Base-by-base conservation (phyloP, 2,329 filamentous ascomycete species). In the Penicillium aurantiogriseum region DNA sequence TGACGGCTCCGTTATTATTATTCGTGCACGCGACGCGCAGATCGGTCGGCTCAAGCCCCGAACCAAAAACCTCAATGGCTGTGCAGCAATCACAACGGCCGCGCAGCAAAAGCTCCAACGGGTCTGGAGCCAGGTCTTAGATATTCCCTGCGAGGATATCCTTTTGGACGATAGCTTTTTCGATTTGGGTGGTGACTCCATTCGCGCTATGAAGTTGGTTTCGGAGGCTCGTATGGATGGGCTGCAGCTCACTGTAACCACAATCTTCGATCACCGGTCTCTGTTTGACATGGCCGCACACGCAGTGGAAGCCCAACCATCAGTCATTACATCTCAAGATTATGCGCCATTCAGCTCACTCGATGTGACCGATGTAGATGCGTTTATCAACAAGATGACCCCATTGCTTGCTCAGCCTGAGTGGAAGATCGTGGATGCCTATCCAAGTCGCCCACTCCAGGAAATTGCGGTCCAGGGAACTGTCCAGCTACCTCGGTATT, bases 191-290 rank as follows among this genome's bases (percentile, higher is more conserved):
- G 83, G 83, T 17, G 82, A 85, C 67, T 85, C 83, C 0, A 81
- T 85, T 40, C 72, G 75, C 4, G 82, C 82, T 4, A 87, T 86
- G 81, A 84, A 82, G 66, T 73, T 87, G 0, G 84, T 86, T 0
- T 81, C 83, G 3, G 80, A 81, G 52, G 79, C 82, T 2, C 75
- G 83, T 23, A 72, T 76, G 2, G 77, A 79, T 25, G 79, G 79
- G 0, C 67, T 83, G 49, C 72, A 75, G 8, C 64, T 87, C 25
- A 82, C 78, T 1, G 84, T 87, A 2, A 80, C 81, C 2, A 78
- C 83, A 27, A 81, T 86, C 54, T 86, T 87, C 72, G 72, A 76
- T 63, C 76, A 75, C 70, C 49, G 46, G n/a, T 31, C 40, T 4
- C 33, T 58, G 21, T 36, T 46, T 31, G 49, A 48, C 9, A 57